phyloP scores from a whole-genome alignment of 164 flowering plant species.

The Annona squamosa region DNA sequence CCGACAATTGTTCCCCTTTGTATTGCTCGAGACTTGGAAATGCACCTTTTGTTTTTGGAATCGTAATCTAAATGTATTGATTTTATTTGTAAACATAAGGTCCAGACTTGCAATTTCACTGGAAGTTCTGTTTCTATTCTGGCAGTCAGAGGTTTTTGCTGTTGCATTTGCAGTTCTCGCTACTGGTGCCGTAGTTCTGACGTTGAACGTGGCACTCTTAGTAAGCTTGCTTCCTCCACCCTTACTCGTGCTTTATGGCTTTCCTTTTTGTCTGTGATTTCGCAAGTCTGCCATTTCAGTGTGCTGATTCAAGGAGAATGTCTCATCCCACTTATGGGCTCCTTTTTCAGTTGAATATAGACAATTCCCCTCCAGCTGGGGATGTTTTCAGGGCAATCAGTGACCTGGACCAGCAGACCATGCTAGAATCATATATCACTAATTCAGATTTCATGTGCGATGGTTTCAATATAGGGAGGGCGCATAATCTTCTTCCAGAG shows the following conservation, averaged over 20 bases:
- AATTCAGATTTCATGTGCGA: background rate
- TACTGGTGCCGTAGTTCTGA: slow-evolving; percentile 89
- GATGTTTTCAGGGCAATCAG: background rate
- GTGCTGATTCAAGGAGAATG: no score
- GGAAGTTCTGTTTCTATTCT: background rate
- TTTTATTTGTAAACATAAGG: background rate
- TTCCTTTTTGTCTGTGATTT: no score
- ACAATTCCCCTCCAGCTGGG: background rate
- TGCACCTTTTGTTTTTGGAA: background rate
- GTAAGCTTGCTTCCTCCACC: slow-evolving; percentile 24
- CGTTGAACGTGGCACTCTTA: slow-evolving; percentile 87
- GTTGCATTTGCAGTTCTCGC: slow-evolving; percentile 97
- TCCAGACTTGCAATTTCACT: background rate
- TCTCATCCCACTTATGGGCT: background rate
- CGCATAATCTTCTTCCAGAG: slow-evolving; percentile 96
- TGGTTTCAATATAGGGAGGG: slow-evolving; percentile 60
- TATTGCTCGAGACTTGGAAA: background rate
- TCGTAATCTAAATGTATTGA: background rate
- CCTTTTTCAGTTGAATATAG: slow-evolving; percentile 2
- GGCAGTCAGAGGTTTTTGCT: slow-evolving; percentile 96
- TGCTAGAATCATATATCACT: background rate
- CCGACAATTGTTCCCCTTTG: background rate
- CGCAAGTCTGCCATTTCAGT: no score
- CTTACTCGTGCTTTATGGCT: no score
- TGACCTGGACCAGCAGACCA: background rate